These are phyloP conservation scores for Microbotryum intermedium DNA, from an alignment of 1,284 basidiomycete genomes.

Conservation along the genomic window DNA sequence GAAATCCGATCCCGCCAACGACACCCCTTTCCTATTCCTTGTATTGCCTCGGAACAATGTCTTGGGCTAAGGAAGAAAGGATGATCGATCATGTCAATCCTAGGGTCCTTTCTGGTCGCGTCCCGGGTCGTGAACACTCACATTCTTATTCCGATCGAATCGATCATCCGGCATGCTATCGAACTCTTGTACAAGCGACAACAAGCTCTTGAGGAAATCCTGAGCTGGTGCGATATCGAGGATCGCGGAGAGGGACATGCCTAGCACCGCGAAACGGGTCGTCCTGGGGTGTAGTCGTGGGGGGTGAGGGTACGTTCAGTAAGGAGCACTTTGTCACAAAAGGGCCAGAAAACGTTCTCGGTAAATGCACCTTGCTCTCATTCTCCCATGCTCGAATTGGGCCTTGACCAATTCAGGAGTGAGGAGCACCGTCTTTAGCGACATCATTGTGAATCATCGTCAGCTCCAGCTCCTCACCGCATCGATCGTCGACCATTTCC, in stretches of 20 bases:
- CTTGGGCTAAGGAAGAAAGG: conserved; percentile 9
- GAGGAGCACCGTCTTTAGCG: conserved; percentile 59
- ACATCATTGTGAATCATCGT: no score
- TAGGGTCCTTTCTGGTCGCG: background rate
- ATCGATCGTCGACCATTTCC: background rate
- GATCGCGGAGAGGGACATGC: conserved; percentile 65
- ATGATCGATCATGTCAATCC: conserved; percentile 13
- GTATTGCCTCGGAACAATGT: conserved; percentile 48
- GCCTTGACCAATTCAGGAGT: conserved; percentile 61
- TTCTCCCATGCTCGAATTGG: conserved; percentile 60
- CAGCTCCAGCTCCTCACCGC: background rate
- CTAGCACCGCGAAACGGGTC: conserved; percentile 65
- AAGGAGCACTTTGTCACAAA: background rate
- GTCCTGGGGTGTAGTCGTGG: conserved; percentile 47
- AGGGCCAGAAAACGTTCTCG: background rate
- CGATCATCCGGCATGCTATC: conserved; percentile 68
- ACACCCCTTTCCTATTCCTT: conserved; percentile 47
- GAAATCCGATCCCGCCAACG: conserved; percentile 52
- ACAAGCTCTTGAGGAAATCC: conserved; percentile 63
- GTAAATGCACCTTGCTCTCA: conserved; percentile 60
- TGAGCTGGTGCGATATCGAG: conserved; percentile 67
- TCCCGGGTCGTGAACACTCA: conserved; percentile 37
- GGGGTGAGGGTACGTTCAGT: background rate
- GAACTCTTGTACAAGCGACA: conserved; percentile 63
- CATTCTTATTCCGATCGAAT: conserved; percentile 66